Conservation (phyloP, 139 green algal genomes). For the Zygnema cylindricum region DNA sequence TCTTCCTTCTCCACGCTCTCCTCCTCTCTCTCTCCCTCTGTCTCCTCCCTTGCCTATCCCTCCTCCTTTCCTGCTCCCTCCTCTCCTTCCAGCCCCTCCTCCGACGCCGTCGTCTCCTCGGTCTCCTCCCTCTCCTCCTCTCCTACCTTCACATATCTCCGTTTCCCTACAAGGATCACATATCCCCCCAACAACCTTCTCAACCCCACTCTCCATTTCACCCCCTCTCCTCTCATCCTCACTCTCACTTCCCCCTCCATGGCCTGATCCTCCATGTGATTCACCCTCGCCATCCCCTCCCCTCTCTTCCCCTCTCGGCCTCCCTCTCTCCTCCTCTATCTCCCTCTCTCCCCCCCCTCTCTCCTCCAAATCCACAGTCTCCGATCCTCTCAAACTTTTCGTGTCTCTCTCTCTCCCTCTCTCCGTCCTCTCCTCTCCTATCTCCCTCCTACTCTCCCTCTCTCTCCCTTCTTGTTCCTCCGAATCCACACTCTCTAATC, state of each 20-base stretch:
- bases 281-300: not conserved
- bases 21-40: too few species aligned
- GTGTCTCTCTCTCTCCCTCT: conserved; percentile 1
- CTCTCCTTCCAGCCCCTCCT: too few species aligned
- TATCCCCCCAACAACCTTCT: too few species aligned
- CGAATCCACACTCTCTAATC: not conserved
- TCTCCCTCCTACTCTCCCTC: not conserved
- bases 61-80: too few species aligned
- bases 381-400: not conserved
- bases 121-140: too few species aligned
- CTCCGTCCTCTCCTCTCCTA: not conserved
- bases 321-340: not conserved
- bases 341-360: not conserved
- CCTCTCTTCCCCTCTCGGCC: not conserved
- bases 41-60: too few species aligned
- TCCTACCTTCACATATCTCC: too few species aligned
- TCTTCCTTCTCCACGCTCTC: too few species aligned
- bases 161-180: too few species aligned
- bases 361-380: not conserved
- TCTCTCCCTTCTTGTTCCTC: not conserved
- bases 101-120: too few species aligned
- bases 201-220: not conserved
- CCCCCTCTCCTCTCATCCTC: not conserved
- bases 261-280: too few species aligned
- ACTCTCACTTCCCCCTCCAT: not conserved